Evolutionary conservation across 768 basidiomycete genomes (phyloP).

Genomic region (Pisolithus microcarpus): DNA sequence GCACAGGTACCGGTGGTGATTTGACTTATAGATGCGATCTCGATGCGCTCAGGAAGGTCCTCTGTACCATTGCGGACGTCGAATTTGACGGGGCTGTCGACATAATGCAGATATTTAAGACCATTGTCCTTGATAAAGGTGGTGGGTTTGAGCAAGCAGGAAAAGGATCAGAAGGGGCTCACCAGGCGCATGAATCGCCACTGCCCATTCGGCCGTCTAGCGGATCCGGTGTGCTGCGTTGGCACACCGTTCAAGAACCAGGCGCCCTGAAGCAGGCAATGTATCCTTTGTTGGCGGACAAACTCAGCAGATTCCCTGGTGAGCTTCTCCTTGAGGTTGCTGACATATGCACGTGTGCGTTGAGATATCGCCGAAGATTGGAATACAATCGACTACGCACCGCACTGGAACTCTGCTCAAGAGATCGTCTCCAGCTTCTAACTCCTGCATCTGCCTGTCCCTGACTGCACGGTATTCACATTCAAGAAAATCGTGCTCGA

Average conservation of each 20-base stretch:
- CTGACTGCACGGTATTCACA: conserved; percentile 81
- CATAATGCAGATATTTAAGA: conserved; percentile 75
- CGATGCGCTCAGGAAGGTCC: conserved; percentile 82
- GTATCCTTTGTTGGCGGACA: conserved; percentile 80
- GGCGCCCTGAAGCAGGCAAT: conserved; percentile 81
- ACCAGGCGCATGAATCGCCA: conserved; percentile 90
- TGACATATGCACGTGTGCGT: conserved; percentile 24
- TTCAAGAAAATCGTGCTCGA: conserved; percentile 74
- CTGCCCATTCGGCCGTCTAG: conserved; percentile 52
- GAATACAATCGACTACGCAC: conserved; percentile 35
- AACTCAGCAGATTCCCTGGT: conserved; percentile 90
- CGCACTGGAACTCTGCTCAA: conserved; percentile 79
- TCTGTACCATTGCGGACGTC: conserved; percentile 75
- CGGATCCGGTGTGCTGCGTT: conserved; percentile 31
- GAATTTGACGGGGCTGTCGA: conserved; percentile 75
- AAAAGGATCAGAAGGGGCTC: conserved; percentile 12
- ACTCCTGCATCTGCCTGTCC: conserved; percentile 83
- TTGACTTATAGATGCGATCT: conserved; percentile 72
- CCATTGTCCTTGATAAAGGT: conserved; percentile 56
- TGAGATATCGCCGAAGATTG: neutral
- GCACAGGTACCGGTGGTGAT: conserved; percentile 70
- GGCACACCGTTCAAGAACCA: conserved; percentile 86
- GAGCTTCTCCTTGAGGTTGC: conserved; percentile 76
- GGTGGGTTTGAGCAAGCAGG: neutral
- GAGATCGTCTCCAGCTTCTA: conserved; percentile 83